A percentile compares a stretch with the other conserved stretches of the same genome.
Conservation (phyloP, 2,329 filamentous ascomycete species). For the Aureobasidium lini region DNA sequence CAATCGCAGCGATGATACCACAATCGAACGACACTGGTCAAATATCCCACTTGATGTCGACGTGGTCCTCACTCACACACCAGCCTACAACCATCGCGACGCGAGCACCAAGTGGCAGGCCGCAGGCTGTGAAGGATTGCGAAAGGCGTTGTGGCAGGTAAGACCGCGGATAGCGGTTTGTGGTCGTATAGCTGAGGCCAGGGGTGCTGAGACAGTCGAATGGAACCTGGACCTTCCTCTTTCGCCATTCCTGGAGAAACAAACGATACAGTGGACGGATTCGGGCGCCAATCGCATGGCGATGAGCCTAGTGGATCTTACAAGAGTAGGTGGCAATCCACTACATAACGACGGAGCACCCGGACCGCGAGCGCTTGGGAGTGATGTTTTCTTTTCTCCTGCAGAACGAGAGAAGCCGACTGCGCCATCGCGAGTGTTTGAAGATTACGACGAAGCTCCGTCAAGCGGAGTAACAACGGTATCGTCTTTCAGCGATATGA, state of each 20-base stretch:
- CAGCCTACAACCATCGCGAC: conserved; percentile 55
- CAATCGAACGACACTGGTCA: conserved; percentile 48
- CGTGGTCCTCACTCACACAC: conserved; percentile 64
- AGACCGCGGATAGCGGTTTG: conserved; percentile 60
- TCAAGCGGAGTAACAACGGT: neutral
- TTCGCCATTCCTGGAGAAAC: conserved; percentile 30
- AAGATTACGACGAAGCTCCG: neutral
- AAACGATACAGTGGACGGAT: conserved; percentile 49
- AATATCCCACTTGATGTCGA: conserved; percentile 55
- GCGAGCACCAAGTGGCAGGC: conserved; percentile 29
- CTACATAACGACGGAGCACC: conserved; percentile 22
- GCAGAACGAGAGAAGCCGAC: neutral
- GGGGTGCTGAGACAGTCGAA: conserved; percentile 55
- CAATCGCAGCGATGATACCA: conserved; percentile 22
- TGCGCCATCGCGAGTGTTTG: neutral
- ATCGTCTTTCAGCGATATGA: neutral
- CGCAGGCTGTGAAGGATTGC: conserved; percentile 55
- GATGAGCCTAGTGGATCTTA: conserved; percentile 57
- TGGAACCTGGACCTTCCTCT: conserved; percentile 39
- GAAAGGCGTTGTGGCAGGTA: conserved; percentile 50
- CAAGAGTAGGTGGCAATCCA: conserved; percentile 30
- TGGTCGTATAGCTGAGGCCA: conserved; percentile 63
- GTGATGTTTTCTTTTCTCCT: neutral
- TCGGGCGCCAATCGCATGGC: conserved; percentile 51
- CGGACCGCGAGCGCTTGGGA: neutral